These are phyloP conservation scores for Eutreptiella sp. DNA, from an alignment of 208 protist species.

Conservation along the genomic window DNA sequence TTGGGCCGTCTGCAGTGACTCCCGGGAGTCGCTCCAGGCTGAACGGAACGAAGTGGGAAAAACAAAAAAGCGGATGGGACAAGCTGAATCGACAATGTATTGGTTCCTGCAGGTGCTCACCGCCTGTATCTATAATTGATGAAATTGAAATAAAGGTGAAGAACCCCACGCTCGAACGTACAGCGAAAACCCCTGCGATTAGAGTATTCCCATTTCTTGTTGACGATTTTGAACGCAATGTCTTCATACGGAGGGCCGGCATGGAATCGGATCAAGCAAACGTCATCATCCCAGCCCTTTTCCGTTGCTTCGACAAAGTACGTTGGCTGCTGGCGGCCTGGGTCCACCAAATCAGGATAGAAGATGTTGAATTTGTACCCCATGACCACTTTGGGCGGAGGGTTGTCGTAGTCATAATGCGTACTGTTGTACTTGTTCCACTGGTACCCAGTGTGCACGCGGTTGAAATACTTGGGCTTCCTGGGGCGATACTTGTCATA, in stretches of 20 bases:
- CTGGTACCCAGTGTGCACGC: slow-evolving; percentile 94
- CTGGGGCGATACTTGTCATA: slow-evolving; percentile 80
- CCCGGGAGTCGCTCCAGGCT: too few relatives aligned
- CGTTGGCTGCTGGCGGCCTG: slow-evolving; percentile 74
- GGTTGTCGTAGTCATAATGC: slow-evolving; percentile 97
- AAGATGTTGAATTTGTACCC: slow-evolving; percentile 99
- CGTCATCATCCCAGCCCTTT: slow-evolving; percentile 62
- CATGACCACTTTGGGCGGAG: slow-evolving; percentile 95
- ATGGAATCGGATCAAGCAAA: slow-evolving; percentile 84
- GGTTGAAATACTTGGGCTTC: slow-evolving; percentile 97
- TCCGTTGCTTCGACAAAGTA: slow-evolving; percentile 77
- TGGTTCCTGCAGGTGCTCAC: too few relatives aligned
- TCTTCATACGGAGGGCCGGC: slow-evolving; percentile 97
- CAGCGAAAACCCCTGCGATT: slow-evolving; percentile 84
- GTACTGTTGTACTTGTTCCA: slow-evolving; percentile 98
- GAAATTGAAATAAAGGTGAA: too few relatives aligned
- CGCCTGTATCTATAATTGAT: too few relatives aligned
- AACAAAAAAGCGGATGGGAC: too few relatives aligned
- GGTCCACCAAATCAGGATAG: slow-evolving; percentile 92
- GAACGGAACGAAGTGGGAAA: too few relatives aligned
- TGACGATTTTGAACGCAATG: slow-evolving; percentile 94
- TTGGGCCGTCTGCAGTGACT: too few relatives aligned
- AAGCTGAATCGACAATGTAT: too few relatives aligned
- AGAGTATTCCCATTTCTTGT: slow-evolving; percentile 88
- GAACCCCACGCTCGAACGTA: too few relatives aligned